A percentile compares a stretch with the other conserved stretches of the same genome.
Evolutionary conservation across 1,284 basidiomycete genomes (phyloP).

Genomic region (Boletus holoroseus): DNA sequence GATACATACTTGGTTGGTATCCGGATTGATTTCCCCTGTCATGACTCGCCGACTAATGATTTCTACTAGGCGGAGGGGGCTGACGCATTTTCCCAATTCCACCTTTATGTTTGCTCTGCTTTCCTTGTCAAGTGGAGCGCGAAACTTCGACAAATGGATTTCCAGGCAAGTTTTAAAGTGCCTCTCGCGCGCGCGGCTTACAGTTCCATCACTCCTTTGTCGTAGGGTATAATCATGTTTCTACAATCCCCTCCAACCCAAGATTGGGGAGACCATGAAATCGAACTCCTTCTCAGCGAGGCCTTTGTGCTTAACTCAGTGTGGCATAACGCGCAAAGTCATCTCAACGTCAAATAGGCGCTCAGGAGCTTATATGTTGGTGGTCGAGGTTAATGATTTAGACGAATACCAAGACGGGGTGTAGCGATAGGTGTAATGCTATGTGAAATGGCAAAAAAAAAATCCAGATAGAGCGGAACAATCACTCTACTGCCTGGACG

Average conservation of each 20-base stretch:
- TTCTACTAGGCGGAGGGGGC: slow-evolving; percentile 78
- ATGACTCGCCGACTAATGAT: not conserved
- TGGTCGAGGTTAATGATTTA: slow-evolving; percentile 1
- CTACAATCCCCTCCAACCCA: slow-evolving; percentile 94
- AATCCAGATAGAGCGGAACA: not conserved
- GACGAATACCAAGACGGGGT: slow-evolving; percentile 18
- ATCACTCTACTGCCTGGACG: slow-evolving; percentile 35
- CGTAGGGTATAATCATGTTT: slow-evolving; percentile 97
- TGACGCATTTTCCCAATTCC: slow-evolving; percentile 95
- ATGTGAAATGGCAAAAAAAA: slow-evolving; percentile 12
- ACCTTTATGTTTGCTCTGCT: slow-evolving; percentile 93
- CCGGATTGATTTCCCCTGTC: slow-evolving; percentile 2
- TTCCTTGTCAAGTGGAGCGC: slow-evolving; percentile 92
- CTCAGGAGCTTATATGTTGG: not conserved
- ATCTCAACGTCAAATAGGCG: slow-evolving; percentile 54
- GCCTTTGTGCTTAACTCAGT: slow-evolving; percentile 93
- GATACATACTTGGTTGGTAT: slow-evolving; percentile 86
- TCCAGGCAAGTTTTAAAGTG: slow-evolving; percentile 59
- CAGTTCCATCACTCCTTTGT: slow-evolving; percentile 1
- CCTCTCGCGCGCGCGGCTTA: not conserved
- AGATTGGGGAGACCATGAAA: slow-evolving; percentile 91
- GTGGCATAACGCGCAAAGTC: slow-evolving; percentile 93
- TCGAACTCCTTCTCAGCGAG: slow-evolving; percentile 91
- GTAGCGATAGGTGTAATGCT: slow-evolving; percentile 28
- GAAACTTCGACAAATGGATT: slow-evolving; percentile 89